phyloP scores from a whole-genome alignment of 495 filamentous ascomycete species.

The Penicillium diatomitis region DNA sequence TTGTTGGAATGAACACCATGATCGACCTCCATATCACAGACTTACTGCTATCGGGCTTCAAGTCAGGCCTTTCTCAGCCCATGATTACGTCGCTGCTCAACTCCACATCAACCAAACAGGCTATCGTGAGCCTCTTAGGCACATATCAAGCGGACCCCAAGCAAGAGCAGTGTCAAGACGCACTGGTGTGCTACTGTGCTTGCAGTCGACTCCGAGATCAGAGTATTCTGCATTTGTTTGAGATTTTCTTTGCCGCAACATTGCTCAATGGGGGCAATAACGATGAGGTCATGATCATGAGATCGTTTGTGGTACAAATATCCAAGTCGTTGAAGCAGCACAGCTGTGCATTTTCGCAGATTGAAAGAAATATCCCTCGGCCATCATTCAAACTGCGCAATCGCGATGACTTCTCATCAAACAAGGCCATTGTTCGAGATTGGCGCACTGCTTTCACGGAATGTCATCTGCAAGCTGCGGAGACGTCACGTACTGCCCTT shows the following conservation, averaged over 20 bases:
- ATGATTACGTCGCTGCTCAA: constrained; percentile 4
- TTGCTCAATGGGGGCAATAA: constrained; percentile 6
- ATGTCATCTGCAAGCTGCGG: constrained; percentile 25
- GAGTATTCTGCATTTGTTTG: constrained; percentile 21
- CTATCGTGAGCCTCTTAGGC: constrained; percentile 12
- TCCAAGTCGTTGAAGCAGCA: constrained; percentile 2
- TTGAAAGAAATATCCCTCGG: constrained; percentile 7
- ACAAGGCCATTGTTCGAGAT: constrained; percentile 18
- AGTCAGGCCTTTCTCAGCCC: constrained; percentile 3
- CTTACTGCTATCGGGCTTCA: constrained; percentile 18
- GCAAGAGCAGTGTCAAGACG: constrained; percentile 13
- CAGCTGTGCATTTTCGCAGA: constrained; percentile 13
- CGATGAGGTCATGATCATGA: constrained; percentile 6
- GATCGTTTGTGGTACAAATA: constrained; percentile 9
- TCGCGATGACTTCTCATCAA: constrained; percentile 2
- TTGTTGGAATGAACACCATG: constrained; percentile 1
- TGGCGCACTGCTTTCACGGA: constrained; percentile 37
- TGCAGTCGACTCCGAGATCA: constrained; percentile 18
- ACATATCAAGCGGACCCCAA: constrained; percentile 13
- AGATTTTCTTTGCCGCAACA: constrained; percentile 17
- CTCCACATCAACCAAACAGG: constrained; percentile 7
- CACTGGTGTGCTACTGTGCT: constrained; percentile 13
- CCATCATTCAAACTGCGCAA: constrained; percentile 3
- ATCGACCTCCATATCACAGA: constrained; percentile 16
- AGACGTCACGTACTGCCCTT: constrained; percentile 28